Conservation (phyloP, 2,329 filamentous ascomycete species). For the Teratosphaeria destructans region DNA sequence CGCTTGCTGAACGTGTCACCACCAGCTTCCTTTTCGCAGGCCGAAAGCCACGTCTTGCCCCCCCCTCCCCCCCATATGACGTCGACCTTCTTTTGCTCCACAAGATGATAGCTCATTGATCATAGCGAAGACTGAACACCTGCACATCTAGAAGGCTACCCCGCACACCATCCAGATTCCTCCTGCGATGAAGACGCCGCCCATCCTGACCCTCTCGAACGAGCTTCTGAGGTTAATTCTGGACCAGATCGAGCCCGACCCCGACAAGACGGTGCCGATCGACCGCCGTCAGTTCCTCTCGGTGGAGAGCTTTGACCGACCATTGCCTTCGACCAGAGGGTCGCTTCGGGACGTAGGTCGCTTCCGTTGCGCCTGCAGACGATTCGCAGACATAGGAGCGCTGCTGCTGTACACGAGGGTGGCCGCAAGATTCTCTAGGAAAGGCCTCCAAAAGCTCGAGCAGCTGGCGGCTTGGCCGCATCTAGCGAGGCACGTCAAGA, state of each 20-base stretch:
- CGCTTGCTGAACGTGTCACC: not conserved
- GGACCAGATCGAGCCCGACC: conserved; percentile 42
- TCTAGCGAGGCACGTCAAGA: conserved; percentile 45
- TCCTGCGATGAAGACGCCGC: conserved; percentile 5
- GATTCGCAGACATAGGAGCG: conserved; percentile 41
- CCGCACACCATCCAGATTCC: not conserved
- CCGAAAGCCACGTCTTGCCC: not conserved
- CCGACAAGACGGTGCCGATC: conserved; percentile 40
- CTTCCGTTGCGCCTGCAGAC: conserved; percentile 40
- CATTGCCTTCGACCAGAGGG: conserved; percentile 31
- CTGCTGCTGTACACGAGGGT: conserved; percentile 42
- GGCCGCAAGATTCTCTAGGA: conserved; percentile 41
- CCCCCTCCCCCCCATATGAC: not conserved
- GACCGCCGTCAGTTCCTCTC: conserved; percentile 42
- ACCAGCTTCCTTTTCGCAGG: not conserved
- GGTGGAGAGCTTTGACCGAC: conserved; percentile 41
- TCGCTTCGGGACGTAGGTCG: conserved; percentile 35
- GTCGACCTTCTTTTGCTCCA: not conserved
- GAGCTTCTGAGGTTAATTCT: conserved; percentile 42
- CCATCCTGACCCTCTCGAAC: conserved; percentile 33
- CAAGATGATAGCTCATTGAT: not conserved
- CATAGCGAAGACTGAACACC: not conserved
- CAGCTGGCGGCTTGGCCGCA: conserved; percentile 39
- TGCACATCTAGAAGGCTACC: not conserved
- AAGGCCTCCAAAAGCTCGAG: conserved; percentile 40